A percentile compares a stretch with the other conserved stretches of the same genome.
Evolutionary conservation across 768 basidiomycete genomes (phyloP).

Genomic region (Suillus discolor): DNA sequence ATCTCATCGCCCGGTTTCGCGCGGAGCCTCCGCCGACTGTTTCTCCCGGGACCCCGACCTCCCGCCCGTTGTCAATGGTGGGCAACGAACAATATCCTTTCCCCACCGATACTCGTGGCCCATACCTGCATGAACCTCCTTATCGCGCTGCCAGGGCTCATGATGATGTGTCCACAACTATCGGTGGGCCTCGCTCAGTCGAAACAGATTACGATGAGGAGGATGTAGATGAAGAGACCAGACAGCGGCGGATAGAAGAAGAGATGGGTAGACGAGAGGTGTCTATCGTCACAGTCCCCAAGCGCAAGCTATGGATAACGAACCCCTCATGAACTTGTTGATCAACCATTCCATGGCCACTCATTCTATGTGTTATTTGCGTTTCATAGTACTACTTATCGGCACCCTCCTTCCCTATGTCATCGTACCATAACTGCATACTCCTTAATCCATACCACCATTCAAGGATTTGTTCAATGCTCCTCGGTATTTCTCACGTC

Average conservation of each 20-base stretch:
- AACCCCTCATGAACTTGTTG: constrained; percentile 53
- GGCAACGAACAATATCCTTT: constrained; percentile 47
- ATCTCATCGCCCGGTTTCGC: constrained; percentile 48
- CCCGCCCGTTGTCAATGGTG: constrained; percentile 42
- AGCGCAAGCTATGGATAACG: constrained; percentile 71
- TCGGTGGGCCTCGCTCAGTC: constrained; percentile 48
- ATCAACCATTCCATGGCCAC: constrained; percentile 5
- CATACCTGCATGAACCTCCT: constrained; percentile 70
- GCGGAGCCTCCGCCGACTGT: constrained; percentile 30
- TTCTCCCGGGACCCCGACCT: constrained; percentile 38
- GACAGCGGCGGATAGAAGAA: constrained; percentile 76
- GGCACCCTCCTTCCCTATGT: constrained; percentile 1
- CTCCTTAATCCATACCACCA: constrained; percentile 27
- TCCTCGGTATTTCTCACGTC: constrained; percentile 38
- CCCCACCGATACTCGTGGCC: constrained; percentile 50
- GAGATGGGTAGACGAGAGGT: constrained; percentile 84
- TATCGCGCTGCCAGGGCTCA: constrained; percentile 47
- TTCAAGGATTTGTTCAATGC: constrained; percentile 36
- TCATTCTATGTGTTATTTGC: constrained; percentile 7
- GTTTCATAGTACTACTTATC: constrained; percentile 1
- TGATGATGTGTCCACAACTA: constrained; percentile 44
- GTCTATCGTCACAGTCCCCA: constrained; percentile 77
- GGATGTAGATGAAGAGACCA: constrained; percentile 72
- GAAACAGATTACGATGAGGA: constrained; percentile 67
- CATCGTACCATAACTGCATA: constrained; percentile 28